Evolutionary conservation across 2,329 filamentous ascomycete species (phyloP), one percentile per base, ranked within the genome.

Genomic region (Claviceps capensis): DNA sequence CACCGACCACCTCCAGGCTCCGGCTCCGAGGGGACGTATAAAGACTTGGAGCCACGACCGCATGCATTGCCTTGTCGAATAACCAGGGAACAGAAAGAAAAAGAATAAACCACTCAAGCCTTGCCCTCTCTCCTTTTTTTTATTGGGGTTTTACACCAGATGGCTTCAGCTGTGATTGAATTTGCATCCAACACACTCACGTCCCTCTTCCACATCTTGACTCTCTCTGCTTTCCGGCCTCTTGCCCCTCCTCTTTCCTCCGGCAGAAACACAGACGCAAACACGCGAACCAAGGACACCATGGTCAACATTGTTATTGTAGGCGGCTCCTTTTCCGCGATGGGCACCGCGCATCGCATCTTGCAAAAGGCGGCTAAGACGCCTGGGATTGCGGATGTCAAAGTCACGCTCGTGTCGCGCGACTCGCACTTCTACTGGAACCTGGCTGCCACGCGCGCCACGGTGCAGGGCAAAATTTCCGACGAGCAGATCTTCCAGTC

Each of bases 401-500:
- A 47, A 23, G 44, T 51, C 22, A 47, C 44, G 6, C 49, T 51
- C 17, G 37, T 79, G 14, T 74, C 74, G 38, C 65, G 77, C 65
- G 44, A 51, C 43, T 37, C 43, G 14, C 49, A 51, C 17, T 51
- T 51, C 37, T 51, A 47, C n/a, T 51, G 49, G 76, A 79, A 78
- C 58, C 55, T 79, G 6, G 76, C 76, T 1, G 72, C 76, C 2
- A 72, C 76, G n/a, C 74, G 76, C 40, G 74, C 73, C 56, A 68
- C 79, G 41, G 67, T 79, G 22, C 75, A 75, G 1, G 71, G 69
- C 30, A 62, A 67, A 37, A 63, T 77, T 51, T 65, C 67, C 16
- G 72, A 77, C 54, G 67, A 73, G 5, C 62, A 73, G 53, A 67
- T 77, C 48, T 71, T 74, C 60, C 58, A 65, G 43, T 70, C 75